A percentile compares a stretch with the other conserved stretches of the same genome.
These are phyloP conservation scores for Lactarius akahatsu DNA, from an alignment of 768 basidiomycete species.

Conservation along the genomic window DNA sequence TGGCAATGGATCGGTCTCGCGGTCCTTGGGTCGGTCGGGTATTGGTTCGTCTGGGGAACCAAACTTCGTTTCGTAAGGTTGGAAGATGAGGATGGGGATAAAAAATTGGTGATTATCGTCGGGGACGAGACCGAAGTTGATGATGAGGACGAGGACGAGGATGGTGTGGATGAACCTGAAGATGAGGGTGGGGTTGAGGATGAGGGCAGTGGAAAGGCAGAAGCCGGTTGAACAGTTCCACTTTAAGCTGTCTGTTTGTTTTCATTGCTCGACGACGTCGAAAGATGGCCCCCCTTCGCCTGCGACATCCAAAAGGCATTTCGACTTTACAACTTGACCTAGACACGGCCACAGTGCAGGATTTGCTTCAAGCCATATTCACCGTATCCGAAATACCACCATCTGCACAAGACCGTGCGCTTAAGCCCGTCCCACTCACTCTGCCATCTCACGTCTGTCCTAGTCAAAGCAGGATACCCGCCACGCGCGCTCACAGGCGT, in stretches of 20 bases:
- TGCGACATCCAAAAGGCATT: constrained; percentile 84
- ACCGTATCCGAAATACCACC: constrained; percentile 66
- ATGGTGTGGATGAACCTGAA: neutral
- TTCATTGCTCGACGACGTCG: neutral
- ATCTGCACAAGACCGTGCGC: constrained; percentile 75
- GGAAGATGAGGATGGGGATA: constrained; percentile 16
- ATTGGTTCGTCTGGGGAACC: constrained; percentile 32
- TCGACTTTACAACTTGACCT: constrained; percentile 71
- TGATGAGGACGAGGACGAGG: constrained; percentile 9
- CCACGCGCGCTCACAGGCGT: constrained; percentile 64
- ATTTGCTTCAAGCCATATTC: constrained; percentile 74
- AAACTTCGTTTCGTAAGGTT: constrained; percentile 4
- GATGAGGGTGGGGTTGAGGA: neutral
- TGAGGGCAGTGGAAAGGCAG: neutral
- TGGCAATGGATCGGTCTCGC: constrained; percentile 55
- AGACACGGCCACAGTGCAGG: constrained; percentile 60
- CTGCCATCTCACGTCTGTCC: constrained; percentile 5
- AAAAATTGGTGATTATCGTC: constrained; percentile 14
- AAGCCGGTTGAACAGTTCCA: neutral
- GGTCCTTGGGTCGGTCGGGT: constrained; percentile 41
- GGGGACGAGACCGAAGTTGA: constrained; percentile 21
- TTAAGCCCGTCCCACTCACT: neutral
- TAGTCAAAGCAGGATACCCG: constrained; percentile 86
- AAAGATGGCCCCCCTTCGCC: constrained; percentile 67
- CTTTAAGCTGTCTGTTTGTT: neutral